These are phyloP conservation scores for Aspergillus asperescens DNA, from an alignment of 495 filamentous ascomycete genomes.

Conservation along the genomic window DNA sequence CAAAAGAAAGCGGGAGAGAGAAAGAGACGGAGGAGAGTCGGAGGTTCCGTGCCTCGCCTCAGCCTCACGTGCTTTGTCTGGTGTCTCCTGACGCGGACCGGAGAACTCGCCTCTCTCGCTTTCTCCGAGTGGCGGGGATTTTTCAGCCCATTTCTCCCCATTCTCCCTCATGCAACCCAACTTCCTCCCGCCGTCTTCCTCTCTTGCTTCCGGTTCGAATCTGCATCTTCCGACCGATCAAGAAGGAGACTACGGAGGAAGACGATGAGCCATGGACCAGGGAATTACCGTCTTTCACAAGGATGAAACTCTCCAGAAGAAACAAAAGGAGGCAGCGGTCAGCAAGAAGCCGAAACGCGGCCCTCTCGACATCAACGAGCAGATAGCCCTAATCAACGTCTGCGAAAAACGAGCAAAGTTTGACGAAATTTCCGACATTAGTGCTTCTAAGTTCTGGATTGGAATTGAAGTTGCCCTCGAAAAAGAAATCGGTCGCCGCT, in stretches of 20 bases:
- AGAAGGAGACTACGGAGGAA: not conserved
- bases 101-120: constrained; percentile 4
- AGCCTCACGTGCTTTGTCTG: not conserved
- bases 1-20: not conserved
- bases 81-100: constrained; percentile 2
- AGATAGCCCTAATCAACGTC: constrained; percentile 16
- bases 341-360: constrained; percentile 7
- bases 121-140: constrained; percentile 9
- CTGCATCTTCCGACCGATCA: not conserved
- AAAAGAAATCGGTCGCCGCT: constrained; percentile 15
- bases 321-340: not conserved
- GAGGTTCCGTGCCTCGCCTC: too few species aligned
- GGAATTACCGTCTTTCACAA: constrained; percentile 14
- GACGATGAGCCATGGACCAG: constrained; percentile 13
- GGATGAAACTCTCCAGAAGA: constrained; percentile 6
- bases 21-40: not conserved
- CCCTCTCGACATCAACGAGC: constrained; percentile 16
- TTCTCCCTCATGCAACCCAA: constrained; percentile 1
- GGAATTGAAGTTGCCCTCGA: constrained; percentile 12
- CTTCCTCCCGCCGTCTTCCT: constrained; percentile 3
- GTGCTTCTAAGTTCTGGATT: constrained; percentile 20
- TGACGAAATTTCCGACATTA: constrained; percentile 13
- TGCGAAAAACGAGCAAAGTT: constrained; percentile 11
- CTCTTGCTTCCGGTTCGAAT: not conserved
- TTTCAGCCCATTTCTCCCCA: constrained; percentile 4